These are phyloP conservation scores for Fusarium transvaalense DNA, from an alignment of 2,329 filamentous ascomycete genomes.

Conservation along the genomic window DNA sequence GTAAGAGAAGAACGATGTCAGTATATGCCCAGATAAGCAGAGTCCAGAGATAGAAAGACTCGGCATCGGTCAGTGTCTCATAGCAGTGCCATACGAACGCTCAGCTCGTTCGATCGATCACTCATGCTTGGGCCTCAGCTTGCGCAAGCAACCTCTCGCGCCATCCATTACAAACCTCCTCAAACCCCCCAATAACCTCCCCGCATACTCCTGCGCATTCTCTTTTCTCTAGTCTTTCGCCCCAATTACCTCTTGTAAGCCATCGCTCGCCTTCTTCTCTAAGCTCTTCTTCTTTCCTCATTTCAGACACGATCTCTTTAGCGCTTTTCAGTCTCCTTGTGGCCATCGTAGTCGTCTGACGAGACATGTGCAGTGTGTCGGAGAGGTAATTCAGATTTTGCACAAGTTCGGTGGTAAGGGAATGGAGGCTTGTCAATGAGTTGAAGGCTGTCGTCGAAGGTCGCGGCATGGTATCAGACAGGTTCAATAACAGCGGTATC, in stretches of 20 bases:
- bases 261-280: slow-evolving; percentile 86
- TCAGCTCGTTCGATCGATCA: slow-evolving; percentile 1
- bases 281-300: slow-evolving; percentile 84
- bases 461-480: slow-evolving; percentile 75
- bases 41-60: slow-evolving; percentile 16
- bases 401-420: slow-evolving; percentile 78
- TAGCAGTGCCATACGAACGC: slow-evolving; percentile 24
- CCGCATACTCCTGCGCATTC: slow-evolving; percentile 87
- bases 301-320: slow-evolving; percentile 86
- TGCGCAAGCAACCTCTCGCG: slow-evolving; percentile 78
- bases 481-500: slow-evolving; percentile 74
- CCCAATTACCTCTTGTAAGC: slow-evolving; percentile 86
- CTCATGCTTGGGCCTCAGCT: slow-evolving; percentile 62
- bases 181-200: slow-evolving; percentile 92
- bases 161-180: slow-evolving; percentile 89
- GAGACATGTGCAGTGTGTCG: slow-evolving; percentile 93
- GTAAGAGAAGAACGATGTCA: slow-evolving; percentile 15
- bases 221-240: slow-evolving; percentile 77
- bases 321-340: slow-evolving; percentile 83
- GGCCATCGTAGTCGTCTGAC: slow-evolving; percentile 86
- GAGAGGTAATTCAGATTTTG: slow-evolving; percentile 87
- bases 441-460: slow-evolving; percentile 72
- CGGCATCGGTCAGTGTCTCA: slow-evolving; percentile 25
- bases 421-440: slow-evolving; percentile 76
- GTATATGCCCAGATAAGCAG: slow-evolving; percentile 21